Percentiles rank a stretch among this genome's conserved stretches.
phyloP scores from a whole-genome alignment of 2,329 filamentous ascomycete species.

The Chalaropsis ovoidea region DNA sequence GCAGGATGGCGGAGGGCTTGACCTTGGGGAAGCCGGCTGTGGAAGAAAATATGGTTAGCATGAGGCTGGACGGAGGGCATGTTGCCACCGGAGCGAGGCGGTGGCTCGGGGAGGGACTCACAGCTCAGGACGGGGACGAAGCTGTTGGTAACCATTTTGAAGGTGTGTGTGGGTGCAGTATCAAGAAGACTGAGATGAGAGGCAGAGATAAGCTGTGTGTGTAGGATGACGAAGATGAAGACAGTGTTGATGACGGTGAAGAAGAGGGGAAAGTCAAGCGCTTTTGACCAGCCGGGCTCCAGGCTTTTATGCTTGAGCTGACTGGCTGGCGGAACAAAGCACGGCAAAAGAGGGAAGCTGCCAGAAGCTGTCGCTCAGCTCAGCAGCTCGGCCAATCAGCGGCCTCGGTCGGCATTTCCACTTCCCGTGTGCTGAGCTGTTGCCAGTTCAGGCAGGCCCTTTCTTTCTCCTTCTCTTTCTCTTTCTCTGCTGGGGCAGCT shows the following conservation, averaged over 20 bases:
- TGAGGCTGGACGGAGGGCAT: background rate
- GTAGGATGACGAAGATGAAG: background rate
- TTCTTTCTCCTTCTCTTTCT: background rate
- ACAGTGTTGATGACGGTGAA: background rate
- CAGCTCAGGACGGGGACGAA: constrained; percentile 24
- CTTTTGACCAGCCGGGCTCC: background rate
- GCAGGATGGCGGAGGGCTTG: constrained; percentile 94
- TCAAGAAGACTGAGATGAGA: background rate
- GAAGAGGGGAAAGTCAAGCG: background rate
- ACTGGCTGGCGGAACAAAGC: background rate
- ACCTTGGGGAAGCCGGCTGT: constrained; percentile 54
- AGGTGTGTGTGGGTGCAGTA: background rate
- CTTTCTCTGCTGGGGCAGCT: background rate
- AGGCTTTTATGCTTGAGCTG: constrained; percentile 16
- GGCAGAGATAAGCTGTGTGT: background rate
- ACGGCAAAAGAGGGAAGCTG: constrained; percentile 1
- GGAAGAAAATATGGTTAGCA: constrained; percentile 22
- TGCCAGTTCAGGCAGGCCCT: background rate
- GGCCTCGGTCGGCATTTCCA: constrained; percentile 2
- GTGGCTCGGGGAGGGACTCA: background rate
- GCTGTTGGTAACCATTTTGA: constrained; percentile 25
- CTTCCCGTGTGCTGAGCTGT: background rate
- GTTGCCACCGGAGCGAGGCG: background rate
- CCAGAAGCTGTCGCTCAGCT: background rate
- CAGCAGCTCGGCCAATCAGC: constrained; percentile 6